Evolutionary conservation across 108 stramenopile genomes (phyloP).

Genomic region (Pseudonitzschia delicatissima): DNA sequence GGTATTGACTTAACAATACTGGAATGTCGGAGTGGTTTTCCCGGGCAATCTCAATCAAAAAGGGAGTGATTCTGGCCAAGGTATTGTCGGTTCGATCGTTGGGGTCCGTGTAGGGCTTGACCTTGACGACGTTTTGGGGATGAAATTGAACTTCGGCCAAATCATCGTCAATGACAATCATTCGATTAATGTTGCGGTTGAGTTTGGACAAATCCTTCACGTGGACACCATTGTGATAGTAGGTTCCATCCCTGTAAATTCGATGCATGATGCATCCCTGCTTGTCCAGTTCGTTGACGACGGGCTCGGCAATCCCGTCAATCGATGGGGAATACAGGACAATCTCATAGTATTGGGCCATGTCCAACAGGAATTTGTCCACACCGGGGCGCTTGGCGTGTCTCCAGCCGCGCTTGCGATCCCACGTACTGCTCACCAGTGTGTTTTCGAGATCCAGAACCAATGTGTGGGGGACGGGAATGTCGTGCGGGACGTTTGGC

Average conservation of each 20-base stretch:
- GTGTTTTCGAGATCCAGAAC: constrained; percentile 96
- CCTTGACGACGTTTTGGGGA: constrained; percentile 91
- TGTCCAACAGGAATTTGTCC: constrained; percentile 86
- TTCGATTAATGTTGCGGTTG: constrained; percentile 85
- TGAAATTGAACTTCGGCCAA: constrained; percentile 76
- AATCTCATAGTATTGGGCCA: constrained; percentile 96
- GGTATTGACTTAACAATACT: constrained; percentile 58
- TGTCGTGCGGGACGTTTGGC: constrained; percentile 89
- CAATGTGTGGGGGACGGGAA: constrained; percentile 88
- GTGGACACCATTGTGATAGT: constrained; percentile 90
- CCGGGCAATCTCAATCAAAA: constrained; percentile 83
- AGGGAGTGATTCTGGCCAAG: constrained; percentile 78
- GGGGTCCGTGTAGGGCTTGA: constrained; percentile 91
- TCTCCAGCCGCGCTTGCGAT: constrained; percentile 93
- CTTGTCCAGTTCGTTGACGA: constrained; percentile 77
- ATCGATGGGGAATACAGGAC: constrained; percentile 86
- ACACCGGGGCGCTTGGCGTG: constrained; percentile 96
- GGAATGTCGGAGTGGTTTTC: constrained; percentile 81
- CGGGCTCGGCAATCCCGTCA: constrained; percentile 83
- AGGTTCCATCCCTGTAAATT: constrained; percentile 90
- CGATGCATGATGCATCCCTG: constrained; percentile 91
- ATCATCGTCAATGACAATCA: constrained; percentile 95
- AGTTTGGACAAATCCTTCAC: constrained; percentile 90
- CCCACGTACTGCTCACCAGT: constrained; percentile 88
- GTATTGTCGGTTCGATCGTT: constrained; percentile 69